Percentiles rank a stretch among this genome's conserved stretches.
Evolutionary conservation across 163 green algal species (phyloP).

Genomic region (Botryococcus braunii): DNA sequence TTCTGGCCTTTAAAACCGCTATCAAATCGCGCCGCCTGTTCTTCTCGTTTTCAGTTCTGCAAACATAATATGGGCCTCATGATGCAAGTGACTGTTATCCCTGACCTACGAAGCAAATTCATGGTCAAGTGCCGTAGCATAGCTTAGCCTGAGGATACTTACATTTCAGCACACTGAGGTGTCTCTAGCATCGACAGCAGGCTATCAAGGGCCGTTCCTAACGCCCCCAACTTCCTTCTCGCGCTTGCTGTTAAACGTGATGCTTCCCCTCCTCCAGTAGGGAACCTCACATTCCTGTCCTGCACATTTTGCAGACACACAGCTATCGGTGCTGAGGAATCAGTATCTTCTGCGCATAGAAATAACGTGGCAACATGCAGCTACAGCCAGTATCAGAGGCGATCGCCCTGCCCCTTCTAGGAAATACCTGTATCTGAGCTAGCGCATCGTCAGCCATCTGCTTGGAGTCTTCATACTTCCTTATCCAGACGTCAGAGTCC

Average conservation of each 20-base stretch:
- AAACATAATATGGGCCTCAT: background rate
- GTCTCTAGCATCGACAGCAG: constrained; percentile 56
- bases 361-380: too few relatives aligned
- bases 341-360: too few relatives aligned
- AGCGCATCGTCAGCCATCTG: constrained; percentile 58
- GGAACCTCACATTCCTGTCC: constrained; percentile 65
- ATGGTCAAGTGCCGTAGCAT: background rate
- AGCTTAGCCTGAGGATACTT: constrained; percentile 22
- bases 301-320: constrained; percentile 20
- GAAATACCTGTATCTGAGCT: constrained; percentile 59
- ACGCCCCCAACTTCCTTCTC: constrained; percentile 67
- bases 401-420: background rate
- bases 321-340: background rate
- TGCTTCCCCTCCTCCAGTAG: constrained; percentile 57
- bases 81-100: background rate
- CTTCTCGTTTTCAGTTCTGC: constrained; percentile 73
- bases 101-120: too few relatives aligned
- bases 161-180: constrained; percentile 46
- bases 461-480: constrained; percentile 63
- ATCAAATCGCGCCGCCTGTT: constrained; percentile 71
- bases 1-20: constrained; percentile 46
- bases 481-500: background rate
- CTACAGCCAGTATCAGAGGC: too few relatives aligned
- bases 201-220: constrained; percentile 58
- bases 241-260: constrained; percentile 71